phyloP scores from a whole-genome alignment of 805 yeast genomes.

The Komagataella mondaviorum region DNA sequence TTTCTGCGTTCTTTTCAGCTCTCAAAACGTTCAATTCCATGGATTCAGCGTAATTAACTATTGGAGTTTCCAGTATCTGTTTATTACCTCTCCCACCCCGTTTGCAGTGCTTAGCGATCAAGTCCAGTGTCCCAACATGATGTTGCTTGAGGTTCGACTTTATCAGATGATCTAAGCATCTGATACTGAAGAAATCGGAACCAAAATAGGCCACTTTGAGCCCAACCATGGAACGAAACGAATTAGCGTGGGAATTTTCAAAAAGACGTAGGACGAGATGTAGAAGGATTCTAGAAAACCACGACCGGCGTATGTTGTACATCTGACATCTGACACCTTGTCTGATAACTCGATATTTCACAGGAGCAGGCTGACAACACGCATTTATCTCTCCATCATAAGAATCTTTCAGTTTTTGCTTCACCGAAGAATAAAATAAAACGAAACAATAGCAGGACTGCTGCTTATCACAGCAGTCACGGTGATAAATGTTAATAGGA shows the following conservation, averaged over 20 bases:
- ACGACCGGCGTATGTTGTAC: neutral
- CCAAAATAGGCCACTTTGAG: conserved; percentile 58
- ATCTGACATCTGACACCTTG: neutral
- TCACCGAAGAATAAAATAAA: too few relatives aligned
- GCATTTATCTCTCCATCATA: neutral
- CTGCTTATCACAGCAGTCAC: neutral
- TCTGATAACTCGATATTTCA: too few relatives aligned
- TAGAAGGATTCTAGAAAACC: neutral
- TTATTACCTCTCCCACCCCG: conserved; percentile 45
- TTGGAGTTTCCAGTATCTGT: conserved; percentile 35
- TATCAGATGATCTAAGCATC: conserved; percentile 28
- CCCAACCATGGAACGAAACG: conserved; percentile 1
- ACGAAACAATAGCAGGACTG: neutral
- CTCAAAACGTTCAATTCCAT: conserved; percentile 24
- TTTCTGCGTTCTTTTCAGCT: conserved; percentile 37
- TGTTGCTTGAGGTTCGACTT: neutral
- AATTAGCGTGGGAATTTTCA: neutral
- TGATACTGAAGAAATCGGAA: conserved; percentile 56
- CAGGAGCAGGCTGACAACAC: too few relatives aligned
- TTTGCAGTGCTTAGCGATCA: conserved; percentile 53
- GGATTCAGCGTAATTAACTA: conserved; percentile 24
- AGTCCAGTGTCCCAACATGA: conserved; percentile 25
- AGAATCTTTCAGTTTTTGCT: too few relatives aligned
- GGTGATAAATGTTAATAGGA: conserved; percentile 17
- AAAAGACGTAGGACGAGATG: neutral